phyloP scores from a whole-genome alignment of 176 grass and related monocot species.

The Rhipidocladum racemiflorum region DNA sequence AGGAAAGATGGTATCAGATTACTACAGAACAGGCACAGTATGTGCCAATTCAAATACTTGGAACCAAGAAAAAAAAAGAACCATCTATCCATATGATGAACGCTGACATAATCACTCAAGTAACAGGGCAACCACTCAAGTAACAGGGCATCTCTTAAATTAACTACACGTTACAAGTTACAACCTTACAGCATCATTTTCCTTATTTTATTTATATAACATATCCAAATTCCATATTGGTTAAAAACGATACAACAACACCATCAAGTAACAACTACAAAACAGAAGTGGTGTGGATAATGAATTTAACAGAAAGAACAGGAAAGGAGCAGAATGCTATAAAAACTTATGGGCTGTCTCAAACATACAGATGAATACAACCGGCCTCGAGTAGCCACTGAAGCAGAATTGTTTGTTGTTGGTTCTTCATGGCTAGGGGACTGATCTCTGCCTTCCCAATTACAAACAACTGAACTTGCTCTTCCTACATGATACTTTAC shows the following conservation, averaged over 20 bases:
- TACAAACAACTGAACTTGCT: constrained; percentile 67
- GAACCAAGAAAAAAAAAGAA: not conserved
- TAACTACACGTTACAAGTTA: not conserved
- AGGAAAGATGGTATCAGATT: not conserved
- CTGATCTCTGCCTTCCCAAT: constrained; percentile 68
- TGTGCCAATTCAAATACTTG: constrained; percentile 7
- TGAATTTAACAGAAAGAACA: not conserved
- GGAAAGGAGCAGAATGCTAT: not conserved
- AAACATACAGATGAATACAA: constrained; percentile 68
- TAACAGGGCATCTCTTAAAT: not conserved
- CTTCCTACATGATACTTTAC: constrained; percentile 50
- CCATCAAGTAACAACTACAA: not conserved
- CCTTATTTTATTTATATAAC: constrained; percentile 4
- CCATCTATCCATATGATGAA: not conserved
- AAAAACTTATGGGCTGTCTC: constrained; percentile 15
- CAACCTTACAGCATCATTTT: not conserved
- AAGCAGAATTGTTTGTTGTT: constrained; percentile 53
- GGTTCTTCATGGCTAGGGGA: constrained; percentile 63
- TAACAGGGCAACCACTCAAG: not conserved
- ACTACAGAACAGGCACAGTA: not conserved
- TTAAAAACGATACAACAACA: constrained; percentile 8
- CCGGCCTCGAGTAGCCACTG: constrained; percentile 25
- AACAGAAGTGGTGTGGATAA: not conserved
- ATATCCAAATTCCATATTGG: not conserved
- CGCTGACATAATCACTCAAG: not conserved